Base-by-base conservation (phyloP, 768 basidiomycete species). In the Stropharia rugosoannulata region DNA sequence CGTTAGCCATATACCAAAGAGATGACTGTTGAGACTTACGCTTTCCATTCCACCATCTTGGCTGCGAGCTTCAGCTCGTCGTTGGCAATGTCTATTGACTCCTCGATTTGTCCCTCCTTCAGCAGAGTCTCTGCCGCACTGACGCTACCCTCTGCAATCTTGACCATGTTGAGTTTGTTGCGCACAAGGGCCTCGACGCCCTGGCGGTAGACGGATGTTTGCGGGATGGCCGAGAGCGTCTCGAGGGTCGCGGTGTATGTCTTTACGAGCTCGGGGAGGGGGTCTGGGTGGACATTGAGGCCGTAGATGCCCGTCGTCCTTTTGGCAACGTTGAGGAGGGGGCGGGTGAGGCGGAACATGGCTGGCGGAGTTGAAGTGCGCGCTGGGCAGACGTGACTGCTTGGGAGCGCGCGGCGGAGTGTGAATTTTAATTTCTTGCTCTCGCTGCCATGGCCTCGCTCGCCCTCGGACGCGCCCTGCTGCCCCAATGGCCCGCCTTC, bases 1-100 rank as follows among this genome's bases (percentile, higher is more conserved):
- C 56, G 19, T 54, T 51, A 55, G 40, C 52, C 56, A 40, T 29
- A 29, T 35, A 15, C 9, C 32, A 37, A 56, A 39, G 45, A 4
- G 13, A 27, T 27, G 42, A 51, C n/a, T 9, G 12, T 38, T 10
- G 48, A 27, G 51, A 88, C 94, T 70, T 70, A 98, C 95, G 90
- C 83, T 75, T 95, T 96, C 94, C 93, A 98, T 67, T 95, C 89
- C n/a, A 87, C 66, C 88, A 97, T 90, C 73, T 90, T 90, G 32
- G 75, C 75, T 4, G 80, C 90, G 38, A 98, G 77, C 53, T 75
- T 76, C 54, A 93, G 75, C 71, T 98, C 95, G 66, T 90, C 89
- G 62, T 85, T 74, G 10, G 95, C 95, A 70, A 91, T 84, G 61
- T 84, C 81, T 63, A 98, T 64, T 35, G 89, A 82, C 70, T 93